These are phyloP conservation scores for Leptographium lundbergii DNA, from an alignment of 2,329 filamentous ascomycete species.

Conservation along the genomic window DNA sequence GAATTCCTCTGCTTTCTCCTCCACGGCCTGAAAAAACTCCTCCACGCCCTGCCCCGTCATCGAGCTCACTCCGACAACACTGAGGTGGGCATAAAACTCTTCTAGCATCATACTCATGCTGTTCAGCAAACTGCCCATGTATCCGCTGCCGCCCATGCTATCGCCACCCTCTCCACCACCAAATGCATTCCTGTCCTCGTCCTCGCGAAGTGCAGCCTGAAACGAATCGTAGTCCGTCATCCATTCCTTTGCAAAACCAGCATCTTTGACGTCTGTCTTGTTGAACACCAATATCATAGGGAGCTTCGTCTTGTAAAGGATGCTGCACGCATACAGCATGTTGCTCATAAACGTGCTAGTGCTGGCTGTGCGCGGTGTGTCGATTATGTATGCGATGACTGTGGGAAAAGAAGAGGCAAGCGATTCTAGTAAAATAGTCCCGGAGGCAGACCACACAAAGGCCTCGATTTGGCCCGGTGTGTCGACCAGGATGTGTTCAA, in stretches of 20 bases:
- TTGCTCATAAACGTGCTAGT: constrained; percentile 99
- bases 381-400: constrained; percentile 93
- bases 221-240: constrained; percentile 99
- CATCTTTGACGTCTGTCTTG: constrained; percentile 92
- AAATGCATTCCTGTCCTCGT: constrained; percentile 67
- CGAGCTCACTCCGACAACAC: constrained; percentile 82
- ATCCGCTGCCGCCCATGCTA: constrained; percentile 64
- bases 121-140: constrained; percentile 92
- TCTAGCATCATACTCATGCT: constrained; percentile 97
- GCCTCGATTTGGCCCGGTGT: constrained; percentile 98
- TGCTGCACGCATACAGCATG: constrained; percentile 98
- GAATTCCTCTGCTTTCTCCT: constrained; percentile 80
- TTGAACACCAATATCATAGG: constrained; percentile 99
- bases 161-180: constrained; percentile 55
- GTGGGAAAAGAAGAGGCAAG: constrained; percentile 91
- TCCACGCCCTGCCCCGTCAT: constrained; percentile 87
- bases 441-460: constrained; percentile 95
- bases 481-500: constrained; percentile 82
- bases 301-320: constrained; percentile 95
- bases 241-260: constrained; percentile 90
- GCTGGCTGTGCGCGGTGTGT: constrained; percentile 84
- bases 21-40: constrained; percentile 84
- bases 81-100: constrained; percentile 92
- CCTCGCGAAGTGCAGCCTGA: constrained; percentile 68
- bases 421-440: constrained; percentile 84